Percentiles rank a stretch among this genome's conserved stretches.
phyloP scores from a whole-genome alignment of 768 basidiomycete species.

The Coprinellus aureogranulatus region DNA sequence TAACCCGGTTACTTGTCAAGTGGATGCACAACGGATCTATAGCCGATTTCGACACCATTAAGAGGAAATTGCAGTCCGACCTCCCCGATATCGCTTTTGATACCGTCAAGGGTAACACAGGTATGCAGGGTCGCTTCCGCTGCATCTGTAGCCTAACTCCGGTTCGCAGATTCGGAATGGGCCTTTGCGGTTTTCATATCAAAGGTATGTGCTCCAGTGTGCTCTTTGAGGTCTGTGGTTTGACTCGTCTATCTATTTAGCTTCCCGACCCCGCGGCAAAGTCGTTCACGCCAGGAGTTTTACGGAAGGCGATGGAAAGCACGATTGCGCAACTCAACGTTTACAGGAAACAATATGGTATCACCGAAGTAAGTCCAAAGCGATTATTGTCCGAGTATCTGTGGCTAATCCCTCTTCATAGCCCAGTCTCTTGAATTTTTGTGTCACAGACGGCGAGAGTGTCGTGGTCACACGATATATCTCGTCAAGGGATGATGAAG shows the following conservation, averaged over 20 bases:
- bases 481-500: slow-evolving; percentile 86
- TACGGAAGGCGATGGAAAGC: slow-evolving; percentile 84
- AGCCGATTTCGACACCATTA: slow-evolving; percentile 76
- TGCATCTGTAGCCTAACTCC: neutral
- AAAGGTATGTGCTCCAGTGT: slow-evolving; percentile 44
- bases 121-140: slow-evolving; percentile 32
- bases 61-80: slow-evolving; percentile 71
- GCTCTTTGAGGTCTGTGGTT: neutral
- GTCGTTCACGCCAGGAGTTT: slow-evolving; percentile 64
- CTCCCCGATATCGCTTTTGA: slow-evolving; percentile 85
- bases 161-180: slow-evolving; percentile 85
- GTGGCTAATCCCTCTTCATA: slow-evolving; percentile 23
- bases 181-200: slow-evolving; percentile 90
- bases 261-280: slow-evolving; percentile 76
- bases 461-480: slow-evolving; percentile 95
- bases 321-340: slow-evolving; percentile 80
- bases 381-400: slow-evolving; percentile 1
- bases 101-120: slow-evolving; percentile 89
- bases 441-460: slow-evolving; percentile 91
- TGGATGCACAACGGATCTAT: slow-evolving; percentile 99
- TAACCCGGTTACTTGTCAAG: slow-evolving; percentile 34
- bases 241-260: slow-evolving; percentile 35
- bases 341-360: slow-evolving; percentile 67
- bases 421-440: slow-evolving; percentile 94
- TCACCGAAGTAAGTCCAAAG: slow-evolving; percentile 57